Conservation (phyloP, 2,329 filamentous ascomycete genomes). For the Plectosphaerella sp. region DNA sequence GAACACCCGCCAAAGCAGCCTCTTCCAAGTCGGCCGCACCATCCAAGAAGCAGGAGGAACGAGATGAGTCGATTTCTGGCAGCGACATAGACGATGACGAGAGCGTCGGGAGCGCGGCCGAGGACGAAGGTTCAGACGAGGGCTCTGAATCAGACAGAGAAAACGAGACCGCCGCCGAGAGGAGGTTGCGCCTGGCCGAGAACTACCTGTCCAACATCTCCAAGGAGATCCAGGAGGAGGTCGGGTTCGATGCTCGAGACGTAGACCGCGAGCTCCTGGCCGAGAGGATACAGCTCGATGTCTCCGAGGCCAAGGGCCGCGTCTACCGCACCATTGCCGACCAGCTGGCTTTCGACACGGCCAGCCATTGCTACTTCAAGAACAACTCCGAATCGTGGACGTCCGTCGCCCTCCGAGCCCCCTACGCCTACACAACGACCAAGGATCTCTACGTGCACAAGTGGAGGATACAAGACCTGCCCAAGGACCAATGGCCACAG, state of each 20-base stretch:
- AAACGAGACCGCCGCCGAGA: constrained; percentile 84
- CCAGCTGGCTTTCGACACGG: constrained; percentile 64
- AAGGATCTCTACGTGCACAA: constrained; percentile 84
- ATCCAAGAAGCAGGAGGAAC: constrained; percentile 39
- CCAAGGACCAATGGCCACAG: constrained; percentile 55
- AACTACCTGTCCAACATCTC: constrained; percentile 83
- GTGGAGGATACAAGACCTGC: constrained; percentile 74
- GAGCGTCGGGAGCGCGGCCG: constrained; percentile 30
- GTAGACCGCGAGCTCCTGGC: constrained; percentile 91
- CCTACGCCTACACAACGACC: constrained; percentile 81
- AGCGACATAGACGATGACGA: constrained; percentile 71
- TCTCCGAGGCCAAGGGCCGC: constrained; percentile 85
- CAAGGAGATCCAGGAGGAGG: constrained; percentile 74
- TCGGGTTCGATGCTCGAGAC: constrained; percentile 89
- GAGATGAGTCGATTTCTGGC: constrained; percentile 78
- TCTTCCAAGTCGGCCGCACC: constrained; percentile 20
- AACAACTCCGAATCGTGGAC: constrained; percentile 76
- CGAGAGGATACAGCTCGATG: constrained; percentile 84
- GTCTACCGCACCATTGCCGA: constrained; percentile 77
- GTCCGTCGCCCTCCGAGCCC: constrained; percentile 71
- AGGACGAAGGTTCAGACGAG: constrained; percentile 39
- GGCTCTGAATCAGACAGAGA: constrained; percentile 66
- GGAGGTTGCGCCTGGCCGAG: constrained; percentile 81
- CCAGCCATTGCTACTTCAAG: constrained; percentile 68
- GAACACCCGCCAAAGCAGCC: constrained; percentile 34